Percentiles rank a stretch among this genome's conserved stretches.
These are phyloP conservation scores for Tetracladium marchalianum DNA, from an alignment of 495 filamentous ascomycete genomes.

Conservation along the genomic window DNA sequence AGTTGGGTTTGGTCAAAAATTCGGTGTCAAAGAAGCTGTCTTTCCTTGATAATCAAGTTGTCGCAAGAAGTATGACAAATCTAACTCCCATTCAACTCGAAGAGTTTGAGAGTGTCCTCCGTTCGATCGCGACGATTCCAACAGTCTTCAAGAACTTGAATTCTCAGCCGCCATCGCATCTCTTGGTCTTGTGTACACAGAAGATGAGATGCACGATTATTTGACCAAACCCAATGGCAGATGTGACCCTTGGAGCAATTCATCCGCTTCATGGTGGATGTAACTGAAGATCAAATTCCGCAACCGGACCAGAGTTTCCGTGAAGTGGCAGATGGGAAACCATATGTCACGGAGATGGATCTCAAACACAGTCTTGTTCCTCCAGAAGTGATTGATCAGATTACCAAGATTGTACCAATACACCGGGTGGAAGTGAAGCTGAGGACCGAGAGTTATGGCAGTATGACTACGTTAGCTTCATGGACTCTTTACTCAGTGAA, in stretches of 20 bases:
- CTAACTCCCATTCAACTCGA: conserved; percentile 95
- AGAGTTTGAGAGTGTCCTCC: conserved; percentile 95
- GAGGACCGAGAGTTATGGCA: conserved; percentile 68
- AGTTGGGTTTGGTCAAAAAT: conserved; percentile 79
- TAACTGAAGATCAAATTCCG: conserved; percentile 97
- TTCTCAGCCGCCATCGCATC: conserved; percentile 92
- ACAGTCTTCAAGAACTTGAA: conserved; percentile 86
- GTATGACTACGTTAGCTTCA: conserved; percentile 88
- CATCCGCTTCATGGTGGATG: conserved; percentile 97
- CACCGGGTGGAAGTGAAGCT: conserved; percentile 70
- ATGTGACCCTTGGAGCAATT: conserved; percentile 88
- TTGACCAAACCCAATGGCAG: conserved; percentile 69
- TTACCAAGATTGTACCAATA: conserved; percentile 73
- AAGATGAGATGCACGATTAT: conserved; percentile 91
- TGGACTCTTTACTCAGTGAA: conserved; percentile 60
- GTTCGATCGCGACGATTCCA: conserved; percentile 92
- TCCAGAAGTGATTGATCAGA: conserved; percentile 87
- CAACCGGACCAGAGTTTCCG: conserved; percentile 95
- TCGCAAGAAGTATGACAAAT: conserved; percentile 97
- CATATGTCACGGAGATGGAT: conserved; percentile 96
- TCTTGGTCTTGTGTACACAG: conserved; percentile 86
- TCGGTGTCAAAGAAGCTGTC: conserved; percentile 90
- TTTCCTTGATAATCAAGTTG: conserved; percentile 93
- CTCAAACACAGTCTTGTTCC: conserved; percentile 88
- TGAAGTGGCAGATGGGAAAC: conserved; percentile 96